These are phyloP conservation scores for Coniochaeta sp. DNA, from an alignment of 2,329 filamentous ascomycete species.

Conservation along the genomic window DNA sequence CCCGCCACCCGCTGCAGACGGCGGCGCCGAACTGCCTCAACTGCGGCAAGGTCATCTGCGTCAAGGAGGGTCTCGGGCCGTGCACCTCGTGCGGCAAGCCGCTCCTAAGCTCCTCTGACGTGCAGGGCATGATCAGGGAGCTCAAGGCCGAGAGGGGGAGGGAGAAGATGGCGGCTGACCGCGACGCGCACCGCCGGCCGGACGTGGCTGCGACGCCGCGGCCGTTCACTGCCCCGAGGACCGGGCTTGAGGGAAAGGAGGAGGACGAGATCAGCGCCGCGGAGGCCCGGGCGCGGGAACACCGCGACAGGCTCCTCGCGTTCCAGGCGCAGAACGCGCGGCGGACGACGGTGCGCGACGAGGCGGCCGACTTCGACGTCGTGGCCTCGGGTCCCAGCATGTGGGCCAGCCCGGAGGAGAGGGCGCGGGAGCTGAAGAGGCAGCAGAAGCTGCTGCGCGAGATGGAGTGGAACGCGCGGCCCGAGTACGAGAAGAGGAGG, in stretches of 20 bases:
- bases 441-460: slow-evolving; percentile 80
- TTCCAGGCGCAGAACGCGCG: slow-evolving; percentile 84
- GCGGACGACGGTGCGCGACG: slow-evolving; percentile 78
- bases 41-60: slow-evolving; percentile 92
- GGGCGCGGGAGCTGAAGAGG: slow-evolving; percentile 73
- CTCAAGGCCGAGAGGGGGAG: slow-evolving; percentile 78
- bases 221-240: slow-evolving; percentile 47
- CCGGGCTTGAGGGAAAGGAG: slow-evolving; percentile 22
- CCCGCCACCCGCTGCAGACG: slow-evolving; percentile 78
- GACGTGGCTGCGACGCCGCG: slow-evolving; percentile 56
- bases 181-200: slow-evolving; percentile 57
- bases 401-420: slow-evolving; percentile 79
- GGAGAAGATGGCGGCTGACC: slow-evolving; percentile 79
- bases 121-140: slow-evolving; percentile 78
- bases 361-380: slow-evolving; percentile 61
- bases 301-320: slow-evolving; percentile 71
- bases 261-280: slow-evolving; percentile 46
- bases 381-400: slow-evolving; percentile 50
- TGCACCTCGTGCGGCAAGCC: slow-evolving; percentile 84
- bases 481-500: slow-evolving; percentile 82
- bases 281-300: slow-evolving; percentile 63
- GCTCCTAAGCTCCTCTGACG: slow-evolving; percentile 63
- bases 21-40: slow-evolving; percentile 87
- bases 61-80: slow-evolving; percentile 87
- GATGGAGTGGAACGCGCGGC: slow-evolving; percentile 77